phyloP scores from a whole-genome alignment of 164 flowering plant genomes.

The Tetracentron sinense region DNA sequence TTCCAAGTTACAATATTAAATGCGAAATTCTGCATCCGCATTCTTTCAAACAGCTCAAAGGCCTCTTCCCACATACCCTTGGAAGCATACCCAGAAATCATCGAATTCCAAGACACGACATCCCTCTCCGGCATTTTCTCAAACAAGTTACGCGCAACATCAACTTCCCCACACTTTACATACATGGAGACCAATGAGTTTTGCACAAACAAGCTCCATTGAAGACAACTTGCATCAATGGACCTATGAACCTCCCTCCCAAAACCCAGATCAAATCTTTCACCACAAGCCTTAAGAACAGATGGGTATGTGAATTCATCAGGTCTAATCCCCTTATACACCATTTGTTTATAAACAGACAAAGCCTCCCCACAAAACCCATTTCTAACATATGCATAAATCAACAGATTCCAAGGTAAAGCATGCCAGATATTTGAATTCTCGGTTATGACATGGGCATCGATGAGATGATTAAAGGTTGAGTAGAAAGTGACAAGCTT shows the following conservation, averaged over 20 bases:
- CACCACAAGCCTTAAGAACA: slow-evolving; percentile 4
- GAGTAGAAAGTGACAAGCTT: slow-evolving; percentile 2
- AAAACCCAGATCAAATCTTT: background rate
- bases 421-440: slow-evolving; percentile 1
- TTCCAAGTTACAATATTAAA: slow-evolving; percentile 2
- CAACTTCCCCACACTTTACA: background rate
- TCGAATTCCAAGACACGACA: slow-evolving; percentile 1
- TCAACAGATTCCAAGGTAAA: slow-evolving; percentile 6
- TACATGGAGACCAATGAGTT: slow-evolving; percentile 1
- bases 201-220: slow-evolving; percentile 6
- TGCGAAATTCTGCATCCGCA: background rate
- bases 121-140: background rate
- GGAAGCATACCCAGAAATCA: background rate
- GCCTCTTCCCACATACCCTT: background rate
- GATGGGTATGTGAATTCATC: slow-evolving; percentile 3
- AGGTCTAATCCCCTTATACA: background rate
- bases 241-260: slow-evolving; percentile 7
- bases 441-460: slow-evolving; percentile 2
- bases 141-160: background rate
- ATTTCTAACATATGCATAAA: background rate
- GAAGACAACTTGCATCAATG: background rate
- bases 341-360: slow-evolving; percentile 1
- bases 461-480: background rate
- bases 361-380: slow-evolving; percentile 1
- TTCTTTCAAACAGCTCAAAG: background rate